Base-by-base conservation (phyloP, 2,329 filamentous ascomycete species). In the Cladophialophora immunda region DNA sequence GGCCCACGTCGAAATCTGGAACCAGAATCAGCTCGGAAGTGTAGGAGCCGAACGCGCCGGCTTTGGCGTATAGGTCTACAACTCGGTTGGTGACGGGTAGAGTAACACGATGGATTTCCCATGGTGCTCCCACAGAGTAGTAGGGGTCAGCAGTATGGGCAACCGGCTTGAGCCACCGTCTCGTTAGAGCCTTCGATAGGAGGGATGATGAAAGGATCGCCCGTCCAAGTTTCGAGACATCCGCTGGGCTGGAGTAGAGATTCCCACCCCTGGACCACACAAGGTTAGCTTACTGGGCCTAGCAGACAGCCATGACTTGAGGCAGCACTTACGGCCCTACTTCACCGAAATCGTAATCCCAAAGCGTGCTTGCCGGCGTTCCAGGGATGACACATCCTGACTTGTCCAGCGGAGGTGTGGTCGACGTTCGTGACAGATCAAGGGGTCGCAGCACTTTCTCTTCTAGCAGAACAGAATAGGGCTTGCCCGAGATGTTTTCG, bases 131-230 rank as follows among this genome's bases (percentile, higher is more conserved):
- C 0, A 83, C 74, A 1, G 77, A 76, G 15, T 78, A 76, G 52
- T 73, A 67, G 19, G 56, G n/a, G 38, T 56, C 30, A 13, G 60
- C 22, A n/a, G 62, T 47, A 34, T 80, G 79, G 3, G 81, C 76
- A 0, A 78, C 79, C 0, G 82, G 82, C 58, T 81, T 81, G 17
- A 84, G 73, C 82, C 82, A 84, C 25, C 80, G 75, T 19, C 79
- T 75, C 0, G 82, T 83, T 15, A 75, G 70, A 1, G 75, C 68
- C 0, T 75, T 71, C 0, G 76, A 64, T 0, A 84, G 69, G 1
- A 83, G 72, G 0, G 75, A 76, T 19, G 76, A 78, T 13, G 73
- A 72, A 22, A 84, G 75, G 67, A 84, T 82, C 19, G 78, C 77
- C 1, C 78, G 78, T 19, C 81, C 81, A 22, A 83, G 73, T 4